phyloP scores from a whole-genome alignment of 164 flowering plant species.

The Taxillus chinensis region DNA sequence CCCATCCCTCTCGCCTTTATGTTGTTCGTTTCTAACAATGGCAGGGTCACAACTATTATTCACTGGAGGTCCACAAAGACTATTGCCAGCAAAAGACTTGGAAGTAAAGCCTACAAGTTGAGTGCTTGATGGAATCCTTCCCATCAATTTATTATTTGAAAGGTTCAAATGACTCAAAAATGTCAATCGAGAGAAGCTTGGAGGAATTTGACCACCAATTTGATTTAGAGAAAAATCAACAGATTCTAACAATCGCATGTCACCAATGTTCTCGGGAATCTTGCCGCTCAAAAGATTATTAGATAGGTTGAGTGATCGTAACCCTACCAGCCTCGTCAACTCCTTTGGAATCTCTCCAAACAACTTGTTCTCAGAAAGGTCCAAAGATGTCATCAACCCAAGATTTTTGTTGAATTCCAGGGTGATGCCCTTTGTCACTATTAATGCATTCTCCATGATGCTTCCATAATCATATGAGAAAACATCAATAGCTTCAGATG shows the following conservation, averaged over 20 bases:
- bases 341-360: slow-evolving; percentile 2
- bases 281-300: slow-evolving; percentile 3
- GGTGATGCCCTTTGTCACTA: slow-evolving; percentile 12
- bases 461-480: neutral
- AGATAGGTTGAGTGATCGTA: slow-evolving; percentile 7
- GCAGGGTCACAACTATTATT: neutral
- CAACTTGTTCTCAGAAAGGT: slow-evolving; percentile 19
- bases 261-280: slow-evolving; percentile 3
- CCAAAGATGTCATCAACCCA: slow-evolving; percentile 10
- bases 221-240: slow-evolving; percentile 8
- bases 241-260: slow-evolving; percentile 9
- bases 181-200: neutral
- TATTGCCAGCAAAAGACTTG: neutral
- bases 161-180: slow-evolving; percentile 4
- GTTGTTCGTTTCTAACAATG: neutral
- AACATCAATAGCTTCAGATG: too few relatives aligned
- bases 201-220: slow-evolving; percentile 5
- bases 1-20: neutral
- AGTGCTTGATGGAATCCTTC: slow-evolving; percentile 4
- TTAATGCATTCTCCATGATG: neutral
- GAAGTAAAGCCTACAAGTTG: neutral
- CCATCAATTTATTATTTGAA: slow-evolving; percentile 7
- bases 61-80: neutral
- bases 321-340: neutral
- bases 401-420: slow-evolving; percentile 5